Evolutionary conservation across 495 filamentous ascomycete species (phyloP).

Genomic region (Aspergillus cavernicola): DNA sequence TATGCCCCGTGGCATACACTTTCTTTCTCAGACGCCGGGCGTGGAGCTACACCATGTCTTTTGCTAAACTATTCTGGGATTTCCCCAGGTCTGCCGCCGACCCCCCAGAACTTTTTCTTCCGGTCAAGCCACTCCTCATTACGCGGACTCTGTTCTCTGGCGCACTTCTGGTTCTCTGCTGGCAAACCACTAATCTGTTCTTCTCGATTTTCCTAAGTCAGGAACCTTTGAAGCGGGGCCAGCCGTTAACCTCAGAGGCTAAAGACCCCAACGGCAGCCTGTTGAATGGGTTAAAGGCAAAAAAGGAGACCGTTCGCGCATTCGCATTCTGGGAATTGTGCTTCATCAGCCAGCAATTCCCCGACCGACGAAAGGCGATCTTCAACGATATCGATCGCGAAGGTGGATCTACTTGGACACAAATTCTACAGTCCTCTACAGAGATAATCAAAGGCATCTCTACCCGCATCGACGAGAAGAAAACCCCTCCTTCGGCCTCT

Average conservation of each 20-base stretch:
- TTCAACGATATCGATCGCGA: conserved; percentile 87
- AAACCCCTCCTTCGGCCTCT: conserved; percentile 39
- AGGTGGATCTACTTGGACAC: conserved; percentile 73
- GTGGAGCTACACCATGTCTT: conserved; percentile 64
- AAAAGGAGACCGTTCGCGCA: conserved; percentile 48
- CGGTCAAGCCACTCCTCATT: conserved; percentile 54
- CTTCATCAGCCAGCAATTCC: conserved; percentile 68
- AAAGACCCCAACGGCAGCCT: conserved; percentile 91
- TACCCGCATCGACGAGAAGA: conserved; percentile 57
- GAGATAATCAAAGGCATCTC: conserved; percentile 62
- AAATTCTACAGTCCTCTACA: conserved; percentile 65
- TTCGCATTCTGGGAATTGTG: conserved; percentile 92
- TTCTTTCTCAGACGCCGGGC: conserved; percentile 57
- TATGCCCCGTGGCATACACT: conserved; percentile 55
- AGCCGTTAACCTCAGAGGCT: conserved; percentile 78
- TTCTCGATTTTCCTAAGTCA: conserved; percentile 76
- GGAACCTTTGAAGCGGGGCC: conserved; percentile 74
- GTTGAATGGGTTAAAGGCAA: conserved; percentile 75
- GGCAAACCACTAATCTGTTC: conserved; percentile 68
- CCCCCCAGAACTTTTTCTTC: conserved; percentile 52
- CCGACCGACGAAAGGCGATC: conserved; percentile 71
- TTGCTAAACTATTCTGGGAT: conserved; percentile 69
- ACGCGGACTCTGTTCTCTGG: conserved; percentile 60
- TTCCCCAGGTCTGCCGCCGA: conserved; percentile 64
- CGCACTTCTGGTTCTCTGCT: conserved; percentile 62